phyloP scores from a whole-genome alignment of 495 filamentous ascomycete species.

The Penicillium atrosanguineum region DNA sequence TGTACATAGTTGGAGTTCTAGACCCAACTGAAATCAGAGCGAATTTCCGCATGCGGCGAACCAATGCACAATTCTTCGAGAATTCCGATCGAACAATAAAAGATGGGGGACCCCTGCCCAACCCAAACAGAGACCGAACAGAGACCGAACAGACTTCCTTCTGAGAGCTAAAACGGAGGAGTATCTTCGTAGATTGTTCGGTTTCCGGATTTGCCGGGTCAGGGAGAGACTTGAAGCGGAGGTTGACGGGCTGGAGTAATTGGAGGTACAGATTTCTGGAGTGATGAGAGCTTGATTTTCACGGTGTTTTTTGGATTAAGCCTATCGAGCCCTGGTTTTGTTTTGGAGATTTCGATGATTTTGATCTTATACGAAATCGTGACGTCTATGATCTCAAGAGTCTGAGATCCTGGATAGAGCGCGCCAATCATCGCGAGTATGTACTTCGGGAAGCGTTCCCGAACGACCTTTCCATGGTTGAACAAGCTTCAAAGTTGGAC shows the following conservation, averaged over 20 bases:
- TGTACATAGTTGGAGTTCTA: slow-evolving; percentile 49
- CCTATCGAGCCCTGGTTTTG: no score
- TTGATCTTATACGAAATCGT: no score
- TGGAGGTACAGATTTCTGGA: not conserved
- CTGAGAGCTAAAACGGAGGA: slow-evolving; percentile 7
- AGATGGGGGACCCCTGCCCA: slow-evolving; percentile 7
- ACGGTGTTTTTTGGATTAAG: no score
- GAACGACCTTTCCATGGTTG: no score
- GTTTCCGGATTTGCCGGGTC: not conserved
- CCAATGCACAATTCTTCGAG: no score
- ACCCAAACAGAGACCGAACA: not conserved
- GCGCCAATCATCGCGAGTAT: no score
- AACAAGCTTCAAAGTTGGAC: no score
- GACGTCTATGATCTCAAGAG: no score
- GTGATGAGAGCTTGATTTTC: no score
- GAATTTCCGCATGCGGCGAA: slow-evolving; percentile 37
- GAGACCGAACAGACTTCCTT: slow-evolving; percentile 11
- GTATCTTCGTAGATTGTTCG: slow-evolving; percentile 13
- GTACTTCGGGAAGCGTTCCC: no score
- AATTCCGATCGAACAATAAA: slow-evolving; percentile 18
- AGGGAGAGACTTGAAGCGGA: slow-evolving; percentile 10
- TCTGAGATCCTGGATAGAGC: no score
- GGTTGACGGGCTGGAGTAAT: not conserved
- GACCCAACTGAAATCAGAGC: slow-evolving; percentile 36
- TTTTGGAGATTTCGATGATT: no score